Conservation (phyloP, 495 filamentous ascomycete species). For the Hypoxylon rickii region DNA sequence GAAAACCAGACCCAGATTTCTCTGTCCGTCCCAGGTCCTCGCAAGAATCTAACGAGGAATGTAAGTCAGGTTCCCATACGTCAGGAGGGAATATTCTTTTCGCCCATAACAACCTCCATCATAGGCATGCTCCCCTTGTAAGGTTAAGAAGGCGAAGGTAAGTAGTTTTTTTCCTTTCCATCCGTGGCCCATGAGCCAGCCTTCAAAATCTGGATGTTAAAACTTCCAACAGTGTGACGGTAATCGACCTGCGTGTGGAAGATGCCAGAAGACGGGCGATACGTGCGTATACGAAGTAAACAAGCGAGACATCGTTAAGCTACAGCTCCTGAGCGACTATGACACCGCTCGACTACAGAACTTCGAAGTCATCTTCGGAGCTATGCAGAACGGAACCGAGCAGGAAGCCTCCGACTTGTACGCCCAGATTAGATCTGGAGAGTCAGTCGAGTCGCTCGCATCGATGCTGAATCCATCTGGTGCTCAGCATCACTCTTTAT, state of each 20-base stretch:
- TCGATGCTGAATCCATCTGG: background rate
- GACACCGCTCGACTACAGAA: slow-evolving; percentile 20
- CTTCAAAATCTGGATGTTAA: background rate
- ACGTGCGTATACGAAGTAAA: slow-evolving; percentile 30
- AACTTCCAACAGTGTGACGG: slow-evolving; percentile 26
- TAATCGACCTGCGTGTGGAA: slow-evolving; percentile 19
- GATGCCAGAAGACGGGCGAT: slow-evolving; percentile 25
- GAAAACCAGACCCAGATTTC: slow-evolving; percentile 5
- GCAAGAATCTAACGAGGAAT: slow-evolving; percentile 25
- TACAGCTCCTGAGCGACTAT: slow-evolving; percentile 24
- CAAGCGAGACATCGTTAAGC: slow-evolving; percentile 21
- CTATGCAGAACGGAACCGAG: slow-evolving; percentile 14
- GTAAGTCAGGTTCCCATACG: slow-evolving; percentile 15
- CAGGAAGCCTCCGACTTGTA: slow-evolving; percentile 11
- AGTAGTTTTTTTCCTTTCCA: background rate
- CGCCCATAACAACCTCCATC: slow-evolving; percentile 17
- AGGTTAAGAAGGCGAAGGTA: slow-evolving; percentile 29
- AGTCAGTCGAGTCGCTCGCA: slow-evolving; percentile 11
- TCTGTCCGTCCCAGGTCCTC: slow-evolving; percentile 7
- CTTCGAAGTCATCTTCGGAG: slow-evolving; percentile 11
- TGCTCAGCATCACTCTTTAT: background rate
- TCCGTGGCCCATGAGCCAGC: background rate
- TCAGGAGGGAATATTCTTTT: slow-evolving; percentile 3
- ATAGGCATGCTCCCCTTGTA: slow-evolving; percentile 29
- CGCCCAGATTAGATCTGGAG: slow-evolving; percentile 15